Evolutionary conservation across 768 basidiomycete genomes (phyloP), one percentile per base, ranked within the genome.

Genomic region (Cytidiella melzeri): DNA sequence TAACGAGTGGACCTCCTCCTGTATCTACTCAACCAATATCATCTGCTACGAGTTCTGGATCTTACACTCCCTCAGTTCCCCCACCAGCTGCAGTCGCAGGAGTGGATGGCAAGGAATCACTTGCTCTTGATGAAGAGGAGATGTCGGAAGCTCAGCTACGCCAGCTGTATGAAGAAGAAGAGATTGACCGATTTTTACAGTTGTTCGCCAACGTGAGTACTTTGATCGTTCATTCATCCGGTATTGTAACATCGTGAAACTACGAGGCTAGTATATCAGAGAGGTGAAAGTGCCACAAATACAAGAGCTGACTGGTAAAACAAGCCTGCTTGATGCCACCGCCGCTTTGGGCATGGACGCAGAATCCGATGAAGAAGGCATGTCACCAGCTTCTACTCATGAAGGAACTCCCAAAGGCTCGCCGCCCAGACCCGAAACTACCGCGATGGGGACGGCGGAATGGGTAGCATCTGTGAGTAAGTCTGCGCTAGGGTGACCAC

Each of bases 141-240:
- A 59, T 80, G 23, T 72, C 74, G 6, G 80, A 84, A 57, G 61
- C 64, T 21, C 68, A 83, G 55, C 67, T 85, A 18, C 69, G 84
- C 36, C 72, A 77, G 36, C 56, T 80, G 23, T 84, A 79, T 52
- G 82, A 85, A 21, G 72, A 76, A 46, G 81, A 83, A 59, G 81
- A 84, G 65, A 76, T 83, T 12, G 72, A 79, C 13, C 67, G 79
- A 23, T 84, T 81, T 59, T 64, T 85, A 24, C 59, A 66, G 39
- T 59, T 84, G n/a, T 86, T 86, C 63, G 76, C 80, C 37, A 68
- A 73, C 28, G 83, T 83, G 58, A 61, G 75, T 67, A 41, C 50
- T 42, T 39, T 41, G 48, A 24, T 12, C 34, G n/a, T n/a, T n/a
- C n/a, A n/a, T n/a, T n/a, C n/a, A 4, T 45, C 13, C 13, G 13